Percentiles rank a stretch among this genome's conserved stretches.
phyloP scores from a whole-genome alignment of 371 early-diverging fungal genomes.

The Mortierella sp. region DNA sequence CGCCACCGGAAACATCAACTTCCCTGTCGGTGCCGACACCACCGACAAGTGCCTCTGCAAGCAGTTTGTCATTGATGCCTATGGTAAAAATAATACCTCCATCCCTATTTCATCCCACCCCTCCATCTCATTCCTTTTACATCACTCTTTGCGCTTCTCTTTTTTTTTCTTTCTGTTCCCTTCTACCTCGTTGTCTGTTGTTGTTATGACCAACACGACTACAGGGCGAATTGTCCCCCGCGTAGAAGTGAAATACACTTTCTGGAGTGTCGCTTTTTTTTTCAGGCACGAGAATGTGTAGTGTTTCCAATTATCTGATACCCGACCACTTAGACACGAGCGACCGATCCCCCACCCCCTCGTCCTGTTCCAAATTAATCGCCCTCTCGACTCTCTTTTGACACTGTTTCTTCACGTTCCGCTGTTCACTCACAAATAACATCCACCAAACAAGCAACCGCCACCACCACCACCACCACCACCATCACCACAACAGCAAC shows the following conservation, averaged over 20 bases:
- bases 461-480: too few relatives aligned
- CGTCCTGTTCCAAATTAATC: neutral
- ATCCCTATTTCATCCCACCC: neutral
- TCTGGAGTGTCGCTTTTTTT: neutral
- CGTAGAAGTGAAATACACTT: too few relatives aligned
- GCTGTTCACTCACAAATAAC: neutral
- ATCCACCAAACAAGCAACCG: too few relatives aligned
- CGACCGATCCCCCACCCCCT: neutral
- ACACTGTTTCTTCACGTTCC: neutral
- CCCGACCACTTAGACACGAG: slow-evolving; percentile 1
- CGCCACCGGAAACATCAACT: slow-evolving; percentile 42
- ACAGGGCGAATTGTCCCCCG: too few relatives aligned
- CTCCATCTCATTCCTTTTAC: neutral
- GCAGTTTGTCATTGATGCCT: slow-evolving; percentile 44
- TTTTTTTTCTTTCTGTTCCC: neutral
- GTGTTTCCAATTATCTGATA: neutral
- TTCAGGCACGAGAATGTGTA: neutral
- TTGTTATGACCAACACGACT: too few relatives aligned
- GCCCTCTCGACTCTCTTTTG: neutral
- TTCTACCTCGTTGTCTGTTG: too few relatives aligned
- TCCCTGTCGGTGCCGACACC: slow-evolving; percentile 26
- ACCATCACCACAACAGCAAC: too few relatives aligned
- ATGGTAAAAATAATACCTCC: slow-evolving; percentile 27
- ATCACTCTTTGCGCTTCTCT: neutral
- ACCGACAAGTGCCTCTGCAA: slow-evolving; percentile 57